Base-by-base conservation (phyloP, 2,329 filamentous ascomycete genomes). In the Aspergillus versicolor region DNA sequence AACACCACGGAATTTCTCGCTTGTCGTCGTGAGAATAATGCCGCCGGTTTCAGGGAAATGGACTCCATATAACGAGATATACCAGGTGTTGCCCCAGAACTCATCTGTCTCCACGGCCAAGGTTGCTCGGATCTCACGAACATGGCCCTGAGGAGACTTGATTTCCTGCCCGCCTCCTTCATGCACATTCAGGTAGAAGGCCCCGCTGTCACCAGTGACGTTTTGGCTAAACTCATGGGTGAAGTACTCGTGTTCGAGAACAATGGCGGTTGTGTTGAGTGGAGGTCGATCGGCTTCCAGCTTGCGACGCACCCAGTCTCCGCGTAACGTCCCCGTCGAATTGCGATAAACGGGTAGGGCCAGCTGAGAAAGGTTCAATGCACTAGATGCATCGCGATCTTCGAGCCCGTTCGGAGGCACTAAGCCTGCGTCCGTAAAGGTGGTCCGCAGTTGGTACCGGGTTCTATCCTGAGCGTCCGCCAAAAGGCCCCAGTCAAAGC, bases 1-100 rank as follows among this genome's bases (percentile, higher is more conserved):
- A 55, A 97, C 88, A 43, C 94, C 92, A n/a, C 88, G 86, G 68
- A 94, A 94, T 77, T 96, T 97, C 69, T 96, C 90, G 73, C 92
- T 97, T 47, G 92, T 93, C 0, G 93, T 97, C 2, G 89, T 90
- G 70, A 97, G 78, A 37, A 97, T 78, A 49, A 94, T 84, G 13
- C 86, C 84, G 2, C 94, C 94, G 61, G 89, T 84, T n/a, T 84
- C 82, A 38, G 89, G 87, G 81, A 92, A 95, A 76, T 97, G 93
- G 4, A 95, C 83, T 3, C 94, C 94, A 73, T 91, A 88, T 49
- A 96, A 76, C 51, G 84, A 82, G 76, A 95, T 86, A 64, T 92
- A 88, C 86, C 89, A 92, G 63, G 85, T 89, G 68, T 88, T 88
- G 5, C 89, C 88, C 59, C 84, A 81, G 63, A 84, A 84, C 55